Conservation (phyloP, 2,329 filamentous ascomycete species). For the Aurifilum marmelostoma region DNA sequence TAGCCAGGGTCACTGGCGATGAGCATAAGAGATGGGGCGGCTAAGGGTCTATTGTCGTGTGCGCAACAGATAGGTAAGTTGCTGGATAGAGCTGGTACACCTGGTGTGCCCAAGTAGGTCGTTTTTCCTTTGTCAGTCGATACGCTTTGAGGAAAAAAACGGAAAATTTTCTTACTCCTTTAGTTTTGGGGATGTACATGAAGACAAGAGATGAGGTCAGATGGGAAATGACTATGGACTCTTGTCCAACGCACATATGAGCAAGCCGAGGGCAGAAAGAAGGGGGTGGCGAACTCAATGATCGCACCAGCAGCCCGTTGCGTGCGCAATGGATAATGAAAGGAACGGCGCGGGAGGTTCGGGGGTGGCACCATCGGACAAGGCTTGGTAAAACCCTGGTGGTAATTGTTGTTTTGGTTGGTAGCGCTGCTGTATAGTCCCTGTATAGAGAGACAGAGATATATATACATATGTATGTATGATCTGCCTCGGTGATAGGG, state of each 20-base stretch:
- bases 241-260: neutral
- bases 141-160: no score
- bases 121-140: no score
- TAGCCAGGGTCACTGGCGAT: conserved; percentile 90
- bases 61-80: no score
- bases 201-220: neutral
- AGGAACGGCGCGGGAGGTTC: neutral
- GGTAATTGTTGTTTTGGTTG: neutral
- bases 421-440: neutral
- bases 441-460: no score
- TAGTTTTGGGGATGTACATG: neutral
- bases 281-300: neutral
- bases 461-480: neutral
- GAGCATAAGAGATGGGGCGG: conserved; percentile 37
- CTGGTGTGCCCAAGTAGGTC: neutral
- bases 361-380: neutral
- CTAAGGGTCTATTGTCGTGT: neutral
- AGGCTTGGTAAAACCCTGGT: conserved; percentile 4
- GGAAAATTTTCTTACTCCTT: no score
- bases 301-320: neutral
- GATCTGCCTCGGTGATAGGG: neutral
- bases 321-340: neutral
- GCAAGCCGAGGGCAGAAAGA: neutral
- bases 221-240: neutral
- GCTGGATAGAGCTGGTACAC: neutral